phyloP scores from a whole-genome alignment of 495 filamentous ascomycete species.

The Aspergillus panamensis region DNA sequence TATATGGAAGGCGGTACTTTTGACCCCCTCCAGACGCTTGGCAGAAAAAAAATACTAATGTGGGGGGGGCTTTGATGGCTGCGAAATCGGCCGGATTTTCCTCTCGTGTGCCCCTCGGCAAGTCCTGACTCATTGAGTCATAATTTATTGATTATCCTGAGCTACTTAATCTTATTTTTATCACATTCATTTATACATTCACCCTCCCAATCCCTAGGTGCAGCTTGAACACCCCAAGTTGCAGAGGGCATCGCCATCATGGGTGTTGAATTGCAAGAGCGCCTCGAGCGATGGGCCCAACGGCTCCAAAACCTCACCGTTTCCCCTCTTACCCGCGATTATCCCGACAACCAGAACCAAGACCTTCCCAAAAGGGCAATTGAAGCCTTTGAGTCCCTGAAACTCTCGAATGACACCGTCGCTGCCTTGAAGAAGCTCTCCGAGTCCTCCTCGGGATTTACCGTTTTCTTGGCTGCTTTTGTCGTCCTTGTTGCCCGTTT shows the following conservation, averaged over 20 bases:
- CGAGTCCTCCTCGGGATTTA: constrained; percentile 41
- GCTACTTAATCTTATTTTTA: neutral
- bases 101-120: constrained; percentile 16
- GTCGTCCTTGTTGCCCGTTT: constrained; percentile 46
- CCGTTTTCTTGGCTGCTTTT: constrained; percentile 46
- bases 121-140: constrained; percentile 15
- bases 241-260: constrained; percentile 33
- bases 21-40: neutral
- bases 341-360: constrained; percentile 39
- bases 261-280: constrained; percentile 41
- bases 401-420: constrained; percentile 34
- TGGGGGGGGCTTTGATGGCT: constrained; percentile 12
- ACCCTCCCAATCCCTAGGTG: constrained; percentile 7
- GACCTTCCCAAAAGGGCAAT: constrained; percentile 40
- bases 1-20: neutral
- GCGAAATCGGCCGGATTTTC: constrained; percentile 24
- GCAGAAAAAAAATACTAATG: neutral
- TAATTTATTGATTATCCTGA: neutral
- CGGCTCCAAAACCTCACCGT: constrained; percentile 48
- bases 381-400: constrained; percentile 48
- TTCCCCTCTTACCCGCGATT: constrained; percentile 50
- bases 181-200: constrained; percentile 12
- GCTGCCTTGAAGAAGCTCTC: constrained; percentile 43
- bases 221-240: constrained; percentile 13
- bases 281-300: constrained; percentile 49